Percentiles rank a stretch among this genome's conserved stretches.
These are phyloP conservation scores for Aspergillus wentii DNA, from an alignment of 495 filamentous ascomycete genomes.

Conservation along the genomic window DNA sequence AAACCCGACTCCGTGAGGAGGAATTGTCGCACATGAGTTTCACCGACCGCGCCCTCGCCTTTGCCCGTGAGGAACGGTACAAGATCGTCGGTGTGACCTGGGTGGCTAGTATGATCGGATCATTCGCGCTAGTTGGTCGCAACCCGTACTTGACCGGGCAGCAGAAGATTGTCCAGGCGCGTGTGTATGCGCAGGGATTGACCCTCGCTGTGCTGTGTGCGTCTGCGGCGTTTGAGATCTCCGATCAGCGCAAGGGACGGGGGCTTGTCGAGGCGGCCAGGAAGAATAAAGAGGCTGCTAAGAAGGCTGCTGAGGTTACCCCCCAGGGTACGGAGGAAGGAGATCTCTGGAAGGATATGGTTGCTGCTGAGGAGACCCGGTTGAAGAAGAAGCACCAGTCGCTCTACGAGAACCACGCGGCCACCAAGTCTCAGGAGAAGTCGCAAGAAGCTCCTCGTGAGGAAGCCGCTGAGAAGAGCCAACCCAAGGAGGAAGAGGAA, in stretches of 20 bases:
- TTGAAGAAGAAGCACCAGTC: slow-evolving; percentile 53
- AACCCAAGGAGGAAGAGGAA: slow-evolving; percentile 6
- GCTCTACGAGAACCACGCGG: slow-evolving; percentile 27
- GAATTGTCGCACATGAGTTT: slow-evolving; percentile 44
- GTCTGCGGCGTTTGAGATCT: slow-evolving; percentile 83
- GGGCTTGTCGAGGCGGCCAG: slow-evolving; percentile 61
- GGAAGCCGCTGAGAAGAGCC: background rate
- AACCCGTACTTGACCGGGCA: slow-evolving; percentile 67
- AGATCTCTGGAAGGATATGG: slow-evolving; percentile 90
- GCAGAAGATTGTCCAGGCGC: slow-evolving; percentile 96
- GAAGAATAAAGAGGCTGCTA: slow-evolving; percentile 27
- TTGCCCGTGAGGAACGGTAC: slow-evolving; percentile 79
- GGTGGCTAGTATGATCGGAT: slow-evolving; percentile 75
- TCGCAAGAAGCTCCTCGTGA: slow-evolving; percentile 5
- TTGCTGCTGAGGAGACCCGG: slow-evolving; percentile 68
- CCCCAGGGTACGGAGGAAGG: slow-evolving; percentile 56
- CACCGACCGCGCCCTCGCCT: slow-evolving; percentile 50
- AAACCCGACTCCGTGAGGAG: slow-evolving; percentile 47
- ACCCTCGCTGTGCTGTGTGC: slow-evolving; percentile 86
- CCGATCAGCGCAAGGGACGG: slow-evolving; percentile 68
- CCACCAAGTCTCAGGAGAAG: slow-evolving; percentile 7
- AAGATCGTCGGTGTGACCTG: slow-evolving; percentile 80
- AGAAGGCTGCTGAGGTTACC: slow-evolving; percentile 65
- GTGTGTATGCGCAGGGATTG: slow-evolving; percentile 95
- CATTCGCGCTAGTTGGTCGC: slow-evolving; percentile 70